Base-by-base conservation (phyloP, 2,329 filamentous ascomycete genomes). In the Fusarium nanum region DNA sequence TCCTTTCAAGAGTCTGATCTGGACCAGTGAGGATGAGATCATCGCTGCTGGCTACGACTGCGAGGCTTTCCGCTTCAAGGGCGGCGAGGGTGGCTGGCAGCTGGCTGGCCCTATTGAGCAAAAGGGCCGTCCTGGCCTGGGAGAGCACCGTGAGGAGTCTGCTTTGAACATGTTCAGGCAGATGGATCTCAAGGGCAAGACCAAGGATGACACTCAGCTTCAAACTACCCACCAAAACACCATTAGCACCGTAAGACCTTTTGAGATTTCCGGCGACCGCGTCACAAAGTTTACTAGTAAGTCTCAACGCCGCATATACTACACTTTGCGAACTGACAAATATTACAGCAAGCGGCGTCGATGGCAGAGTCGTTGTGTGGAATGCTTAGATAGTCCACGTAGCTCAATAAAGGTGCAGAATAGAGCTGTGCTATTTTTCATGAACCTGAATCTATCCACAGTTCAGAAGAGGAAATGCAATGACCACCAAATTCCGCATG, bases 151-250 rank as follows among this genome's bases (percentile, higher is more conserved):
- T 32, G 96, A 98, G 81, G 96, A 98, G 80, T 96, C 92, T 71
- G 96, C 96, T 25, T 84, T 98, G 79, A 97, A 98, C 82, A 97
- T 98, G 93, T 99, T 99, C 84, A 89, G 90, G 76, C 94, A 98
- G 84, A 98, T 99, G 96, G 96, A 99, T 81, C 86, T 99, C 71
- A 97, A 96, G 86, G 96, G 96, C 68, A 97, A 97, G 82, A 84
- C 86, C 59, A 93, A 93, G 78, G 94, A 97, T 76, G 94, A 98
- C 79, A 98, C 94, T 6, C 93, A 97, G 83, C 86, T 99, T 74
- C 96, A 93, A 83, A 98, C 96, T 13, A 89, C 96, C 48, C 96
- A 99, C 82, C 96, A 99, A 80, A 99, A 99, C 83, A 97, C 94
- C 27, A 93, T 99, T 78, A 93, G 89, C 77, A 97, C 90, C 4